These are phyloP conservation scores for Rhizophlyctis rosea DNA, from an alignment of 192 early-diverging fungal genomes.

Conservation along the genomic window DNA sequence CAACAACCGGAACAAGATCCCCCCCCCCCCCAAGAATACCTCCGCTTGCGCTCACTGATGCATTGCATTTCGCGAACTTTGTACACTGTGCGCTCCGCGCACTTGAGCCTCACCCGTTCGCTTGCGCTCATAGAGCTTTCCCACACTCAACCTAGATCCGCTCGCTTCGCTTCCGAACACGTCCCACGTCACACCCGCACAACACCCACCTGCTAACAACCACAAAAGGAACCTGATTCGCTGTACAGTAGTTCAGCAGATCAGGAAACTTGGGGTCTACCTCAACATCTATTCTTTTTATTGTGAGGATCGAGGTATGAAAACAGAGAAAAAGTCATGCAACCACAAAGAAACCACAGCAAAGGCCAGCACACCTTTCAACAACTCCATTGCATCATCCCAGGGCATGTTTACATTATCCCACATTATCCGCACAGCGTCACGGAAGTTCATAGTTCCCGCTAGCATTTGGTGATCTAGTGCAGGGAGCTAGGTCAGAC, in stretches of 20 bases:
- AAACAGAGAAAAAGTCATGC: conserved; percentile 1
- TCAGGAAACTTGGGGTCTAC: conserved; percentile 60
- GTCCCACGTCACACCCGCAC: no score
- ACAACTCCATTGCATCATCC: conserved; percentile 40
- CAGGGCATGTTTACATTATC: conserved; percentile 39
- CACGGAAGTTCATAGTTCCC: conserved; percentile 35
- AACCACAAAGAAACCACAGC: background rate
- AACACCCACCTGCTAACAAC: conserved; percentile 63
- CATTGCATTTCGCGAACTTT: no score
- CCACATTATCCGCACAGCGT: conserved; percentile 56
- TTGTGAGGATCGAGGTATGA: background rate
- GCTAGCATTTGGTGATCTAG: conserved; percentile 39
- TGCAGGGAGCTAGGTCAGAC: no score
- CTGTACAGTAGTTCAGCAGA: conserved; percentile 51
- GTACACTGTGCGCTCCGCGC: no score
- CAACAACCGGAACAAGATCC: no score
- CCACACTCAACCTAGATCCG: no score
- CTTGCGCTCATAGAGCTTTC: no score
- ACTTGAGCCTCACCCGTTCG: no score
- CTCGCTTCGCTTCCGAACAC: no score
- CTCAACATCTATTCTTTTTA: conserved; percentile 37
- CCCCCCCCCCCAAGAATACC: no score
- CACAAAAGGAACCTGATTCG: conserved; percentile 55
- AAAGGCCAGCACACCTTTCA: conserved; percentile 23
- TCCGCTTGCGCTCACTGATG: no score